Evolutionary conservation across 2,329 filamentous ascomycete species (phyloP), one percentile per base, ranked within the genome.

Genomic region (Paracorniculantispora psalliotae): DNA sequence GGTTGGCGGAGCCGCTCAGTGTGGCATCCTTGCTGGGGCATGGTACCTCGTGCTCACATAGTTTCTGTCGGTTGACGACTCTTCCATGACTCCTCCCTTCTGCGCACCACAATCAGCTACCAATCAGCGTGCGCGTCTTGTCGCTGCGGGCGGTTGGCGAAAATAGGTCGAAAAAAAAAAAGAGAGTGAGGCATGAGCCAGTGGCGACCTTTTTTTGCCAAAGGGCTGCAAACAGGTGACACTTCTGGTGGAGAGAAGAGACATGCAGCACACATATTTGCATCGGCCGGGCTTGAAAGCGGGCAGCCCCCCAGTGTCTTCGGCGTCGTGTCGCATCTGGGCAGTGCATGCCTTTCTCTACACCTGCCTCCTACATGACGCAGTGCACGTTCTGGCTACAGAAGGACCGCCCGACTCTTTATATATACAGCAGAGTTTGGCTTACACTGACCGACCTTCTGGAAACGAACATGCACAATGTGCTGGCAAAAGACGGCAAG

Each of bases 11-110:
- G 47, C 28, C 26, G 47, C 48, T 35, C 47, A 37, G 56, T 46
- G 56, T 58, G 47, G 48, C 48, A 58, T 58, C 56, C 56, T 52
- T 37, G 17, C 35, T 51, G 56, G 56, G 39, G 47, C 26, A 46
- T 39, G 35, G 26, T 28, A 58, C 48, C 56, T 52, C 56, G 56
- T 58, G 56, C 56, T 58, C 56, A 46, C 37, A 25, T 46, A 35
- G 28, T 13, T 52, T 51, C 54, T 52, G 47, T 44, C 56, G 26
- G 47, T 50, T 46, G 56, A 50, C 47, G 39, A 15, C 28, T n/a
- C n/a, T 44, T 43, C 15, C n/a, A 57, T 50, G 55, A 44, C 41
- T 44, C 35, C 47, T 41, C 35, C n/a, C n/a, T 49, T 25, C n/a
- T 51, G 47, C 47, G 26, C n/a, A 41, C 39, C 21, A 41, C 26